Conservation (phyloP, 257 asterid genomes). For the Gentiana macrophylla region DNA sequence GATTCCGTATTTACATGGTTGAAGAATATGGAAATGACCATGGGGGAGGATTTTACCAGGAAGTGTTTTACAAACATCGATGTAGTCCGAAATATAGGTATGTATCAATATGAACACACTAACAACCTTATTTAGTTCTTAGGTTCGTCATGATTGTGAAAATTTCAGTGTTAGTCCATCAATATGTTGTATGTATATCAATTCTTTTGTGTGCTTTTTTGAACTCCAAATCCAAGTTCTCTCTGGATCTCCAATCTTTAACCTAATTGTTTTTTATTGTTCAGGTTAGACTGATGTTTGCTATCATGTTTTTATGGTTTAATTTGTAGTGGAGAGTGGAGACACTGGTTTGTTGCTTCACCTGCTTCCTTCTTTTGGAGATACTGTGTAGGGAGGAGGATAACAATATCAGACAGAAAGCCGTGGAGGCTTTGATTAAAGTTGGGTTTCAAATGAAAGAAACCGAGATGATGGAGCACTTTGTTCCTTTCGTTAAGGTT, state of each 20-base stretch:
- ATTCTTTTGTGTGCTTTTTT: background rate
- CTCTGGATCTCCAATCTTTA: slow-evolving; percentile 10
- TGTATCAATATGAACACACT: no score
- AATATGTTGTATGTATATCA: background rate
- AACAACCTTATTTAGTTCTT: no score
- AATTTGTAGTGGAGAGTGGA: slow-evolving; percentile 40
- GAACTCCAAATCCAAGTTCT: background rate
- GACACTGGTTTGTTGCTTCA: slow-evolving; percentile 71
- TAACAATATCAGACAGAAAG: slow-evolving; percentile 90
- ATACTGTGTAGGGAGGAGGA: slow-evolving; percentile 85
- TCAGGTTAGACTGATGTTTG: background rate
- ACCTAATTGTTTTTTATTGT: background rate
- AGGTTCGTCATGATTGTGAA: no score
- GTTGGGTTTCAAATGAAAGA: slow-evolving; percentile 95
- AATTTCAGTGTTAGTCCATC: background rate
- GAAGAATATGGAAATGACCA: no score
- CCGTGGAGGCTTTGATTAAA: slow-evolving; percentile 81
- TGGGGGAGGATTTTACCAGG: no score
- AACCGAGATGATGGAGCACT: slow-evolving; percentile 63
- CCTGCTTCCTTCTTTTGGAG: slow-evolving; percentile 75
- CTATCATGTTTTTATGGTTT: slow-evolving; percentile 1
- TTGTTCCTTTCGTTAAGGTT: slow-evolving; percentile 86
- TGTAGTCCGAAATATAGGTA: no score
- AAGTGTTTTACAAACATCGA: no score
- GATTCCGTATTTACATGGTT: no score